Base-by-base conservation (phyloP, 768 basidiomycete species). In the Pulveroboletus sp. region DNA sequence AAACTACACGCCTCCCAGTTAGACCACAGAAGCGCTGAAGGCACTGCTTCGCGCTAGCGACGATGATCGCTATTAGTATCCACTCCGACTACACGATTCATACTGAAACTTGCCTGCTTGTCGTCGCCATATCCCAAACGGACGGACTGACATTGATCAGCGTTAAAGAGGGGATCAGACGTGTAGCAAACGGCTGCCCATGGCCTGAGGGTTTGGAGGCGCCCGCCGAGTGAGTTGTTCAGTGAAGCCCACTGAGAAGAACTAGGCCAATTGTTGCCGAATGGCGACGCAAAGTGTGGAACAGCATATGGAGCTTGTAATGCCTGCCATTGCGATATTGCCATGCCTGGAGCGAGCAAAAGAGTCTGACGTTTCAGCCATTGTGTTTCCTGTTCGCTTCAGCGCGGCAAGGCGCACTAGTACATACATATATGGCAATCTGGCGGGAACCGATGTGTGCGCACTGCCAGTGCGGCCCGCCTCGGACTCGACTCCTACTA, bases 1-100 rank as follows among this genome's bases (percentile, higher is more conserved):
- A 50, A 64, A 14, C 48, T 39, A 31, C 61, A 63, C 3, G 53
- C 27, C 40, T 64, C 61, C 56, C 56, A 64, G 45, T 63, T 63
- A 10, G 47, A 0, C 62, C 53, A 63, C 14, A 63, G 36, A 10
- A 64, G 53, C 4, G 62, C 59, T 0, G 59, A 23, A 1, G 62
- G 34, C 9, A 39, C 35, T 7, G 45, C 47, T 52, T 56, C 62
- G 21, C 61, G 61, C 61, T 63, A 36, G 40, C 20, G 19, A 16
- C 20, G 12, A 6, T 7, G 21, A n/a, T n/a, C n/a, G 16, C 9
- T 31, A 31, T 46, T n/a, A 40, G 25, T 20, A 19, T 23, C n/a
- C 25, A 14, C 10, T n/a, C n/a, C n/a, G n/a, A 5, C n/a, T 6
- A 36, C 19, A 13, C 23, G 19, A 17, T 21, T 24, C 1, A 36